Evolutionary conservation across 208 protist genomes (phyloP), one percentile per base, ranked within the genome.

Genomic region (Trypanosoma brucei): DNA sequence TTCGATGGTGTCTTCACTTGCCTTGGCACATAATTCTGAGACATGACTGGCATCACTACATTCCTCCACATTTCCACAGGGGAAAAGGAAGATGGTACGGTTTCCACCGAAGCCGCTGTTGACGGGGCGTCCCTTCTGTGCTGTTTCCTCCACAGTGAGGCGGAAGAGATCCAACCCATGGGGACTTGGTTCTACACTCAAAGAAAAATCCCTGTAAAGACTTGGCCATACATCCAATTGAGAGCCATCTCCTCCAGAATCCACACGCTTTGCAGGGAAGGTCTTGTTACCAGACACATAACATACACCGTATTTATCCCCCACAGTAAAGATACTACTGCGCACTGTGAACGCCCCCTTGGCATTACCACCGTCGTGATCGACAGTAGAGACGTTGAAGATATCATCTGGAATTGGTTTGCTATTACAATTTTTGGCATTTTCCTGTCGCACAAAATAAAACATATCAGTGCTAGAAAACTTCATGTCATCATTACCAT

Each of bases 41-140:
- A 91, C 70, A 8, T 66, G 50, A 40, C 68, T 65, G 0, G 44
- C 59, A 68, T 84, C 91, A 49, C 72, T 64, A 69, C 53, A 22
- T 62, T 49, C 72, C 31, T 30, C 55, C 35, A 31, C 53, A 13
- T 38, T 7, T 39, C 62, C 57, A 65, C 90, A 95, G 2, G 84
- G 77, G 33, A 84, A 50, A 33, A 95, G 67, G 59, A 93, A 80
- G 36, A 90, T 72, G 1, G 80, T 85, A 63, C 76, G 75, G 59
- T 69, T 70, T 39, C 77, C 78, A 31, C 55, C 59, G 8, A 93
- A 68, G 8, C 81, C 86, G 2, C 62, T 58, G 62, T 96, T 96
- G 30, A 71, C 52, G 6, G 86, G 72, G 3, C 81, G 76, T 3
- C 59, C 66, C 5, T 44, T 49, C 49, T 83, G 63, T 37, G 52